Evolutionary conservation across 75 land plant genomes (phyloP), one percentile per base, ranked within the genome.

Genomic region (Picea glauca): DNA sequence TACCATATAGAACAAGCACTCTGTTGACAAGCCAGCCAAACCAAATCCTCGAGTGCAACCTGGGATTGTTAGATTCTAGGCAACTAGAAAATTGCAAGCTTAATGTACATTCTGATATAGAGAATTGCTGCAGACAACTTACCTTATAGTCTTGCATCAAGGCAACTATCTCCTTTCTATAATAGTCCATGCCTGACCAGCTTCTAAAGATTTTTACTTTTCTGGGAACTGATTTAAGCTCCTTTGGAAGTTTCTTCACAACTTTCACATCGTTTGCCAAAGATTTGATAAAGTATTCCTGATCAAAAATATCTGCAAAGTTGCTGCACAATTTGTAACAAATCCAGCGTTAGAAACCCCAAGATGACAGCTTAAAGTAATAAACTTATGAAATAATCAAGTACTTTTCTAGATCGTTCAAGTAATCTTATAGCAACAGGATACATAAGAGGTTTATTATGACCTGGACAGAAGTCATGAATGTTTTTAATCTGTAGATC

Each of bases 291-390:
- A 97, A 97, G 78, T 97, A 87, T 35, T 84, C 86, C 73, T 91
- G 94, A 88, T 97, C 93, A 85, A 97, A 97, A 43, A 97, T 86
- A 81, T 94, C 96, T 43, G 95, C 86, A 80, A 97, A 97, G 46
- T 87, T 91, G 91, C 99, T 97, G 92, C 78, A 84, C n/a, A 62
- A 21, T 62, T 50, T 9, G 43, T 1, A 46, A 43, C 20, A n/a
- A 43, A 70, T 43, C 2, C 1, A 50, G 12, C 7, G 13, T 50
- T 9, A 50, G 56, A 50, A 50, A 50, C 12, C 56, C 56, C 56
- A 50, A 46, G 11, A 63, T 63, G 21, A 7, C 20, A 18, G 26
- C 20, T n/a, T n/a, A 9, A 63, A n/a, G 65, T 18, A 26, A 63
- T n/a, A 63, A 63, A 11, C 11, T n/a, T 17, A n/a, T 18, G 26